These are phyloP conservation scores for Penicillium bovifimosum DNA, from an alignment of 495 filamentous ascomycete species.

Conservation along the genomic window DNA sequence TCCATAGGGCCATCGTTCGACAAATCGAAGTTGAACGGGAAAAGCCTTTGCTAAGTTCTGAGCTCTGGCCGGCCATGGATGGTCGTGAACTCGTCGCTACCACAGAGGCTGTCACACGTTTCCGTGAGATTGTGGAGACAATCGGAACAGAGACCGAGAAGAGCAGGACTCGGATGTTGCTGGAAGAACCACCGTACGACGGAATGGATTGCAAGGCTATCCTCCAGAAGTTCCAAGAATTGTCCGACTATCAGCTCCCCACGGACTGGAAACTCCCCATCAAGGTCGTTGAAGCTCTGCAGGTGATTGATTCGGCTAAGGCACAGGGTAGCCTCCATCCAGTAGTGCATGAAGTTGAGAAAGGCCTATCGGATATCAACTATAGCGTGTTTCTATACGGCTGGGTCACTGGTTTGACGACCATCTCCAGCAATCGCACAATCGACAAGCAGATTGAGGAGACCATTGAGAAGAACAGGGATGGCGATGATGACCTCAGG, in stretches of 20 bases:
- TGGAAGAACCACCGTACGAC: constrained; percentile 32
- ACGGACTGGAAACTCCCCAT: constrained; percentile 47
- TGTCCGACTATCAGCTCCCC: constrained; percentile 51
- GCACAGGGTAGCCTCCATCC: constrained; percentile 30
- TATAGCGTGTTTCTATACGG: constrained; percentile 63
- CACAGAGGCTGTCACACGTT: constrained; percentile 53
- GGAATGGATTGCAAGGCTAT: constrained; percentile 26
- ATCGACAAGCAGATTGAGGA: constrained; percentile 59
- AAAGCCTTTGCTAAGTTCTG: constrained; percentile 52
- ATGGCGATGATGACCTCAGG: constrained; percentile 33
- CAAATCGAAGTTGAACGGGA: constrained; percentile 61
- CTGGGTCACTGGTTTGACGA: constrained; percentile 55
- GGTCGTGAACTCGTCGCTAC: constrained; percentile 55
- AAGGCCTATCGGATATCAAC: constrained; percentile 56
- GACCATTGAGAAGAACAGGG: constrained; percentile 40
- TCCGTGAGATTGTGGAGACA: constrained; percentile 61
- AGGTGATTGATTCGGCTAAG: constrained; percentile 26
- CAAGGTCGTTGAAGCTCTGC: constrained; percentile 34
- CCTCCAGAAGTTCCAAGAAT: constrained; percentile 36
- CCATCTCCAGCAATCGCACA: constrained; percentile 61
- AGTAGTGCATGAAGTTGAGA: constrained; percentile 34
- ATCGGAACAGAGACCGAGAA: constrained; percentile 63
- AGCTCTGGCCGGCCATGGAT: constrained; percentile 59
- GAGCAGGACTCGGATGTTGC: constrained; percentile 48
- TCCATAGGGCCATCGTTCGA: constrained; percentile 52